Conservation (phyloP, 768 basidiomycete species). For the Macrolepiota dolichaula region DNA sequence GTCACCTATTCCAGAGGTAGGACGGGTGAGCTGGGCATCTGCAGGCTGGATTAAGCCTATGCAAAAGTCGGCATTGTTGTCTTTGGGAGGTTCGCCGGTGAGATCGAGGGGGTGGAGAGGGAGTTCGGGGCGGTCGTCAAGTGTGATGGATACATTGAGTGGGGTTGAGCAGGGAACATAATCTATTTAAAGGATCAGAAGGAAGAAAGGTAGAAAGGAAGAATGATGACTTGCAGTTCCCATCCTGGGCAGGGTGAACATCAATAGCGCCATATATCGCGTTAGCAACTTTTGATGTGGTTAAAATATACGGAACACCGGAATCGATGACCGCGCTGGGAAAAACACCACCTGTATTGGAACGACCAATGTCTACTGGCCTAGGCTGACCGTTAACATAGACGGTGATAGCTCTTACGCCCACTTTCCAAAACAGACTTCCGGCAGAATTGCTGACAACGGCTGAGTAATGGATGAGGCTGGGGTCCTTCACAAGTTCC, state of each 20-base stretch:
- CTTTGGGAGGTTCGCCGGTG: constrained; percentile 42
- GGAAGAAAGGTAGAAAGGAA: neutral
- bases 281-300: constrained; percentile 59
- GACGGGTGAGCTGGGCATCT: constrained; percentile 34
- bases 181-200: constrained; percentile 37
- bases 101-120: constrained; percentile 77
- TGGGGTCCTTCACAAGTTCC: constrained; percentile 48
- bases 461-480: constrained; percentile 44
- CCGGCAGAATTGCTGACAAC: constrained; percentile 40
- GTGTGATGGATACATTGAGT: constrained; percentile 64
- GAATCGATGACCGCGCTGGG: constrained; percentile 74
- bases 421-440: constrained; percentile 60
- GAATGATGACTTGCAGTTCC: constrained; percentile 50
- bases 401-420: constrained; percentile 55
- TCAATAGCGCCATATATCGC: constrained; percentile 77
- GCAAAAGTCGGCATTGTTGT: constrained; percentile 46
- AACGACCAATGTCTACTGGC: constrained; percentile 37
- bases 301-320: constrained; percentile 65
- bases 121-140: constrained; percentile 54
- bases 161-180: constrained; percentile 72
- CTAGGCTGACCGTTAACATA: constrained; percentile 45
- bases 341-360: constrained; percentile 35
- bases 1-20: constrained; percentile 45
- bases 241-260: constrained; percentile 53
- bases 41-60: constrained; percentile 66